Evolutionary conservation across 2,329 filamentous ascomycete species (phyloP), one percentile per base, ranked within the genome.

Genomic region (Alternaria conjuncta): DNA sequence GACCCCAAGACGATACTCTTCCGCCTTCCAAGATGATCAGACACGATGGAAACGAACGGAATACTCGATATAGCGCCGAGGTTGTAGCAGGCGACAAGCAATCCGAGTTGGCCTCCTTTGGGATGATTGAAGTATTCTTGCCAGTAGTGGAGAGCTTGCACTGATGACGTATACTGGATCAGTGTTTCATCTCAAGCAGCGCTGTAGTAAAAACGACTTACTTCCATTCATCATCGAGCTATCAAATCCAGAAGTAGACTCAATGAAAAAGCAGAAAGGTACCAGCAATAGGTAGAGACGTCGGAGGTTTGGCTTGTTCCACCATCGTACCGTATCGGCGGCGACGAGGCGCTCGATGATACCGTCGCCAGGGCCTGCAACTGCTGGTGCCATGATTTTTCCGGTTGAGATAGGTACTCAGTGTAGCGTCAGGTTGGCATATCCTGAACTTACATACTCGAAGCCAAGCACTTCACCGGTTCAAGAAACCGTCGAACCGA

Each of bases 221-320:
- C 49, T 53, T 13, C 49, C 25, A 8, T 23, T 30, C 26, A 46
- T 45, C 50, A 36, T 41, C 2, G 50, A 41, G 28, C 26, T 32
- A 25, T 88, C 87, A 68, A 88, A 89, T 0, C 87, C 86, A 5
- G 86, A 87, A 0, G 86, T 88, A 71, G 87, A 87, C 78, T 89
- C 88, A 61, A 89, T 87, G 50, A 87, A 87, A 80, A 89, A 86
- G 73, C 86, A 88, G 46, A 86, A 86, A 21, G 86, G 86, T 61
- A 89, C 86, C 54, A 90, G 82, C 63, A 87, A 77, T 7, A 89
- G 73, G 70, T 90, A 89, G 41, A 89, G 80, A 18, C 72, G 73
- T 57, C 87, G 82, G 43, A 89, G 78, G 66, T 89, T 89, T 1
- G 84, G 86, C 75, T 90, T 90, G 71, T 82, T 83, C 79, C 84